Evolutionary conservation across 768 basidiomycete genomes (phyloP), one percentile per base, ranked within the genome.

Genomic region (Rhodotorula toruloides): DNA sequence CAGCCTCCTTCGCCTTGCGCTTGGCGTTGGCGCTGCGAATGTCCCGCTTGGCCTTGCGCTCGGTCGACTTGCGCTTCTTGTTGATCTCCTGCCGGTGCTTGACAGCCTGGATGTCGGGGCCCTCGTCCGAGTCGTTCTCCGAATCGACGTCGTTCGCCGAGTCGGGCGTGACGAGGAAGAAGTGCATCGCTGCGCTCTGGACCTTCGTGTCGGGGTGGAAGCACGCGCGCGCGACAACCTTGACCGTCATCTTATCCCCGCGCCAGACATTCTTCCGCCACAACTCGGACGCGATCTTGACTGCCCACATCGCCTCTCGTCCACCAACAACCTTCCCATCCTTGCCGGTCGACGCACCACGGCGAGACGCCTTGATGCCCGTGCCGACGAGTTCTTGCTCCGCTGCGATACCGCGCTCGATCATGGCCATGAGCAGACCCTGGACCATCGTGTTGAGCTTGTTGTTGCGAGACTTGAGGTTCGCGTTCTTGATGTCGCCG

Each of bases 291-390:
- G 91, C 89, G 59, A 98, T 79, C 48, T 93, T 87, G 55, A 99
- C 86, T 8, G 96, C 94, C 93, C 94, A 98, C 86, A 96, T 89
- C 5, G 93, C 92, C 73, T 97, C 96, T 39, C 91, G 89, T 3
- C 86, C 85, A 43, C 76, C 78, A 54, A 76, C 74, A 56, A 77
- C 77, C 72, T 73, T 73, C 27, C 64, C 70, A 61, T 72, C 69
- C 37, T 66, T 67, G 27, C 70, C 67, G 27, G 53, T 62, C 40
- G 58, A 65, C 37, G 58, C 54, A 48, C 69, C 60, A 48, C 77
- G 55, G 77, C 72, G n/a, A 75, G 73, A 36, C 79, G 80, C 67
- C 83, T 79, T n/a, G 83, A 74, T 73, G 86, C 91, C 8, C 87
- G 72, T 91, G 77, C 91, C 92, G 80, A 92, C 86, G 17, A 90